These are phyloP conservation scores for Arachnomyces sp. DNA, from an alignment of 2,329 filamentous ascomycete species.

Conservation along the genomic window DNA sequence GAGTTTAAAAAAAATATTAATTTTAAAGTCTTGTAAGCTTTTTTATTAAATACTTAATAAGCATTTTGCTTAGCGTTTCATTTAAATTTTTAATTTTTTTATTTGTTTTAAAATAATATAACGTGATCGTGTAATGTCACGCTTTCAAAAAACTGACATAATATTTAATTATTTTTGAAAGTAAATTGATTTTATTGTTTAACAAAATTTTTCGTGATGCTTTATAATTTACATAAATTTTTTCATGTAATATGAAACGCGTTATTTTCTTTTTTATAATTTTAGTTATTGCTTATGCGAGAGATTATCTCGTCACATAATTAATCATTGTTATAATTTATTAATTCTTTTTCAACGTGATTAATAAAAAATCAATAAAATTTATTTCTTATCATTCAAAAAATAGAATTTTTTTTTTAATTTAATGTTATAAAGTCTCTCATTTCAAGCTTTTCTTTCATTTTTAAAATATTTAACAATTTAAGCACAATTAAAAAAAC, in stretches of 20 bases:
- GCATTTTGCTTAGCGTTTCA: too few relatives aligned
- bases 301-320: conserved; percentile 1
- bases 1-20: too few relatives aligned
- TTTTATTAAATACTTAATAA: too few relatives aligned
- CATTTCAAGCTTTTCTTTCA: neutral
- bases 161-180: neutral
- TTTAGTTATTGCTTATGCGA: neutral
- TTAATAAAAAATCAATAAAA: too few relatives aligned
- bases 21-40: too few relatives aligned
- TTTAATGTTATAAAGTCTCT: neutral
- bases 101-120: too few relatives aligned
- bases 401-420: too few relatives aligned
- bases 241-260: too few relatives aligned
- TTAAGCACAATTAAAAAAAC: neutral
- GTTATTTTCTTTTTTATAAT: conserved; percentile 1
- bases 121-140: too few relatives aligned
- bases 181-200: conserved; percentile 3
- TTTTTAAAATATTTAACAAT: conserved; percentile 1
- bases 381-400: too few relatives aligned
- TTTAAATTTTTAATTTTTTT: too few relatives aligned
- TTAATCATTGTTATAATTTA: conserved; percentile 5
- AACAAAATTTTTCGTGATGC: conserved; percentile 1
- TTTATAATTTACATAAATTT: conserved; percentile 4
- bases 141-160: neutral
- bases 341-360: too few relatives aligned